Evolutionary conservation across 2,329 filamentous ascomycete genomes (phyloP), one percentile per base, ranked within the genome.

Genomic region (Fusarium subtropicale): DNA sequence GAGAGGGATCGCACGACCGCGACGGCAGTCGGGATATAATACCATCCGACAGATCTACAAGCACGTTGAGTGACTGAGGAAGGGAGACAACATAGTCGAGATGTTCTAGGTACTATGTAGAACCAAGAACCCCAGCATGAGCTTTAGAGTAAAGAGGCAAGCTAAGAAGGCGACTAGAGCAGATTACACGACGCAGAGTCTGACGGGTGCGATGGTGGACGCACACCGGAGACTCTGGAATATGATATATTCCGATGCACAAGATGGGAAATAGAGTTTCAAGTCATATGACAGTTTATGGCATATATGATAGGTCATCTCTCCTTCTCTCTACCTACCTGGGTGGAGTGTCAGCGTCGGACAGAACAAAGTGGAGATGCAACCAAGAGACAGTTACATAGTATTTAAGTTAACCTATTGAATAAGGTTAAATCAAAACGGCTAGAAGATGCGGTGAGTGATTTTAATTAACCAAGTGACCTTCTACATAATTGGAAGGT

Each of bases 21-120:
- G 45, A 31, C 64, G 66, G 44, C 62, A 66, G 30, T 65, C 62
- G 3, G 64, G 67, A 2, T 64, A 68, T 22, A 36, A 10, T 48
- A 54, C 54, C 24, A 59, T 68, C 26, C 59, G 53, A 3, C 26
- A 54, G 56, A 66, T 69, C 56, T 60, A 60, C 20, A 24, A 42
- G 7, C 41, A 55, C 18, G 20, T 42, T 28, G 41, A 64, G 26
- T 44, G 45, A 38, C 34, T 66, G 7, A 10, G 10, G 44, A 57
- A 59, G 16, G 58, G 52, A 34, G 20, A 45, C 3, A 58, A 44
- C 20, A 31, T 13, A 5, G 46, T 61, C 18, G 54, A 22, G 44
- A 47, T 66, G 45, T 16, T 47, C 15, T 61, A 51, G 63, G 50
- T 64, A 52, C 28, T n/a, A 15, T 31, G 63, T 11, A 22, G 15